Conservation (phyloP, 2,329 filamentous ascomycete genomes). For the Phialophora expanda region DNA sequence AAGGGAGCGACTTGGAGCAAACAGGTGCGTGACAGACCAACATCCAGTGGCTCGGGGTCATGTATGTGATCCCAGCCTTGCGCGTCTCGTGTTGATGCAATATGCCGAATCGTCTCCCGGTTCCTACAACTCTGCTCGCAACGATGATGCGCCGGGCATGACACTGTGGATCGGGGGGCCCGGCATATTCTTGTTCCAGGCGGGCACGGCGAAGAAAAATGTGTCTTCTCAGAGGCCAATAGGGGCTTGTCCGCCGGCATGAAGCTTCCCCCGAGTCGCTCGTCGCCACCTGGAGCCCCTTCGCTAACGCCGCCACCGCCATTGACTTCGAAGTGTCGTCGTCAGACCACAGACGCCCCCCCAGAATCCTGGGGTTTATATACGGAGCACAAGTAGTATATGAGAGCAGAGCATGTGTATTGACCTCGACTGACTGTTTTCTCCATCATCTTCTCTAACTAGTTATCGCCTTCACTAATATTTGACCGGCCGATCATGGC, state of each 20-base stretch:
- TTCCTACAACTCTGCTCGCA: background rate
- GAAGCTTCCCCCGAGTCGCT: conserved; percentile 6
- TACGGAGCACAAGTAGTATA: conserved; percentile 4
- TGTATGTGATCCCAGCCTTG: conserved; percentile 10
- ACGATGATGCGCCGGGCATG: conserved; percentile 17
- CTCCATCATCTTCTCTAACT: background rate
- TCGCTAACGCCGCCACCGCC: too few relatives aligned
- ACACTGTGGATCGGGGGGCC: background rate
- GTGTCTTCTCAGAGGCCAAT: background rate
- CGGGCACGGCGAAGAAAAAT: background rate
- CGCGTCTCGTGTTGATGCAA: conserved; percentile 12
- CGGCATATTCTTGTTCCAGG: conserved; percentile 11
- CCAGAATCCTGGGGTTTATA: background rate
- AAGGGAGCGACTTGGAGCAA: conserved; percentile 7
- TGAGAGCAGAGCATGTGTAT: conserved; percentile 3
- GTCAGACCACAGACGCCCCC: too few relatives aligned
- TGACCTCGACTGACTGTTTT: conserved; percentile 3
- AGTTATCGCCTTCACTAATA: background rate
- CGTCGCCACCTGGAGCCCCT: background rate
- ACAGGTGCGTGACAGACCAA: conserved; percentile 1
- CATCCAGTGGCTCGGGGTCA: conserved; percentile 4
- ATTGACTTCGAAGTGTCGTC: too few relatives aligned
- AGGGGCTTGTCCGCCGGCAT: conserved; percentile 1
- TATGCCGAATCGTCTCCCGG: conserved; percentile 7
- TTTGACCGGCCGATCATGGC: conserved; percentile 4